phyloP scores from a whole-genome alignment of 805 yeast species.

The Candida silvicultrix region DNA sequence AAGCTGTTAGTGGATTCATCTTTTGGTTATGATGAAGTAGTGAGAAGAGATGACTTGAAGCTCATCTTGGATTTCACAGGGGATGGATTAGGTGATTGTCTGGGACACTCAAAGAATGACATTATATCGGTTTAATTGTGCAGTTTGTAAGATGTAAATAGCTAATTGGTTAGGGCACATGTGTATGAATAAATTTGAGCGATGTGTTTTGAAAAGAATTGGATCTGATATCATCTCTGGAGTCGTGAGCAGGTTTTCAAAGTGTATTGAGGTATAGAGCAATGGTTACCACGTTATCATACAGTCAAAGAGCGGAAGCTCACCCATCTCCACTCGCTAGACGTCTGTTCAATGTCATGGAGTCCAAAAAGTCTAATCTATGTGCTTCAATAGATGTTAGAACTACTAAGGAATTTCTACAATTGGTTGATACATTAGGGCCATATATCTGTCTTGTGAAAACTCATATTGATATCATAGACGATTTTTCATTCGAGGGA shows the following conservation, averaged over 20 bases:
- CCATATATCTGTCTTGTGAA: slow-evolving; percentile 89
- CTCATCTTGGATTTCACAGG: too few relatives aligned
- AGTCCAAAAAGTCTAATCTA: slow-evolving; percentile 72
- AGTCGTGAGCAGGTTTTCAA: too few relatives aligned
- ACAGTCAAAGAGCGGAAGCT: slow-evolving; percentile 58
- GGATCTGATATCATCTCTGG: neutral
- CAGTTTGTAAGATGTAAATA: too few relatives aligned
- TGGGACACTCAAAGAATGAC: too few relatives aligned
- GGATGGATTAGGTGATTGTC: too few relatives aligned
- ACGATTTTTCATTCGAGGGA: slow-evolving; percentile 77
- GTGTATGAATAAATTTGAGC: neutral
- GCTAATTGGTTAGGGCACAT: neutral
- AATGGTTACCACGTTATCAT: slow-evolving; percentile 32
- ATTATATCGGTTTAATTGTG: too few relatives aligned
- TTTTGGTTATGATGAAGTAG: too few relatives aligned
- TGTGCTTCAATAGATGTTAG: slow-evolving; percentile 94
- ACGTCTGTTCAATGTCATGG: slow-evolving; percentile 69
- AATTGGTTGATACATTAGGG: slow-evolving; percentile 72
- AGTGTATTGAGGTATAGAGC: too few relatives aligned
- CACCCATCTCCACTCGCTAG: slow-evolving; percentile 80
- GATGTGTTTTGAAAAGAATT: neutral
- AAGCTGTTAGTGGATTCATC: neutral
- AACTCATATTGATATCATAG: slow-evolving; percentile 90
- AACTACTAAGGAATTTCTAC: slow-evolving; percentile 68
- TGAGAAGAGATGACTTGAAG: too few relatives aligned